phyloP scores from a whole-genome alignment of 768 basidiomycete species.

The Tephrocybe sp. region DNA sequence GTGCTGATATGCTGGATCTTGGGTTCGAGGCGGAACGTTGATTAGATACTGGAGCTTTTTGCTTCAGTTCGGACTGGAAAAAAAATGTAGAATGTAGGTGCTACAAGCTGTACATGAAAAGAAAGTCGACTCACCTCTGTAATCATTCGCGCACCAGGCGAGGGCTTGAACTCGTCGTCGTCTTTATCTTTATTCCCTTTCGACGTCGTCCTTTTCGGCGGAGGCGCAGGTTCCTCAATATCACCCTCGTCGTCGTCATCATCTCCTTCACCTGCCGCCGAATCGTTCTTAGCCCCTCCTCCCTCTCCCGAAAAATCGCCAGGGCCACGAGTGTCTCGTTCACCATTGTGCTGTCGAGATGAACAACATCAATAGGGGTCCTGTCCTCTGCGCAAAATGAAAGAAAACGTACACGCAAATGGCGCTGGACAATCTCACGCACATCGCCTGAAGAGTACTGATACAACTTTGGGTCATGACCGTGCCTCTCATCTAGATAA shows the following conservation, averaged over 20 bases:
- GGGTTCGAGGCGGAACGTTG: slow-evolving; percentile 7
- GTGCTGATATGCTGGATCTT: slow-evolving; percentile 5
- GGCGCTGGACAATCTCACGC: slow-evolving; percentile 57
- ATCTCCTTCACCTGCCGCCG: slow-evolving; percentile 25
- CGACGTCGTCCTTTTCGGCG: background rate
- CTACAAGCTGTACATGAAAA: background rate
- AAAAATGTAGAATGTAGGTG: background rate
- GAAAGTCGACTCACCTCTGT: slow-evolving; percentile 5
- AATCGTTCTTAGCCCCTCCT: slow-evolving; percentile 4
- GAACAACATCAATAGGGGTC: slow-evolving; percentile 6
- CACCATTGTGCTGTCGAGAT: slow-evolving; percentile 29
- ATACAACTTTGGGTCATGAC: slow-evolving; percentile 66
- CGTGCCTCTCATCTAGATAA: slow-evolving; percentile 21
- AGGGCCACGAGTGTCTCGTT: slow-evolving; percentile 33
- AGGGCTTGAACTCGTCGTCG: slow-evolving; percentile 10
- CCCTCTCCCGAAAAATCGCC: slow-evolving; percentile 30
- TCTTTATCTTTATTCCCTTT: slow-evolving; percentile 1
- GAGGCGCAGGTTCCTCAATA: slow-evolving; percentile 13
- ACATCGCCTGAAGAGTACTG: slow-evolving; percentile 66
- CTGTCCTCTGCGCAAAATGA: background rate
- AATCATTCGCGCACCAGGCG: slow-evolving; percentile 6
- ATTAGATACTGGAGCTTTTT: background rate
- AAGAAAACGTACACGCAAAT: slow-evolving; percentile 37
- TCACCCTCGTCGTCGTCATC: slow-evolving; percentile 20
- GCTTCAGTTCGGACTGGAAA: slow-evolving; percentile 4